phyloP scores from a whole-genome alignment of 352 stramenopile genomes.

The Phytophthora palmivora region DNA sequence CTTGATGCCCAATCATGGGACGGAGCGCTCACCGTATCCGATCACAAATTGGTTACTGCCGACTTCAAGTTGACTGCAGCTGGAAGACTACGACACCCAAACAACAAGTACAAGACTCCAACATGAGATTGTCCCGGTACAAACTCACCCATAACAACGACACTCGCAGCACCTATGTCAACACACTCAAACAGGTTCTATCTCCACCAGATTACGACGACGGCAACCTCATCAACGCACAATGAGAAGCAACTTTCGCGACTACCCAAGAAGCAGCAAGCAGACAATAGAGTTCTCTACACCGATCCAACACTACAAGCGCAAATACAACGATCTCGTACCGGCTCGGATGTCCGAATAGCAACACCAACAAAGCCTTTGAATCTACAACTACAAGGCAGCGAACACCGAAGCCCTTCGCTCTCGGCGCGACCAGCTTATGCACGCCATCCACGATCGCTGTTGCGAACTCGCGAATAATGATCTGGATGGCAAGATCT shows the following conservation, averaged over 20 bases:
- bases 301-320: too few relatives aligned
- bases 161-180: too few relatives aligned
- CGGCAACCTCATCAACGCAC: too few relatives aligned
- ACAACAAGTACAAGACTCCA: too few relatives aligned
- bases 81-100: not conserved
- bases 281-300: too few relatives aligned
- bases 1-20: not conserved
- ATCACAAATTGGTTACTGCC: conserved; percentile 2
- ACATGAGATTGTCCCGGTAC: too few relatives aligned
- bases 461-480: not conserved
- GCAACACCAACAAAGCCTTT: not conserved
- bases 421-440: not conserved
- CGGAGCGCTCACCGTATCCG: not conserved
- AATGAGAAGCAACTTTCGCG: too few relatives aligned
- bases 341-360: not conserved
- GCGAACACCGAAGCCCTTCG: not conserved
- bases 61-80: not conserved
- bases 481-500: not conserved
- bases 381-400: not conserved
- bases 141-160: too few relatives aligned
- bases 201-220: too few relatives aligned
- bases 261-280: too few relatives aligned
- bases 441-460: not conserved
- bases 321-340: too few relatives aligned
- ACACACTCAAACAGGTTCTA: too few relatives aligned